Conservation (phyloP, 2,329 filamentous ascomycete genomes). For the Beauveria australis region DNA sequence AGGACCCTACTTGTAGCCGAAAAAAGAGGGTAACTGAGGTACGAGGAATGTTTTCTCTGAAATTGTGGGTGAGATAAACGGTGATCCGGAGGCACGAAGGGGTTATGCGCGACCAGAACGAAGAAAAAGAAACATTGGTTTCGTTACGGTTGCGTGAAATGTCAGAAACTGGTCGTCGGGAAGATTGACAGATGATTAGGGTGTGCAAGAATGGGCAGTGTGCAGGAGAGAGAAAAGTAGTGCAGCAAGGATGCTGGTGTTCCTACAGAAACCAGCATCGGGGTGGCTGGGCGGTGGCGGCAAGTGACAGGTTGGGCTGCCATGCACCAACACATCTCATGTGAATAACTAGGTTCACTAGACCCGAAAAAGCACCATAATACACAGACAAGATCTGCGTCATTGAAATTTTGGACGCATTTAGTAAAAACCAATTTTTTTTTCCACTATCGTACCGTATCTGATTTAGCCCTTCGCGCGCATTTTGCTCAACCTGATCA, state of each 20-base stretch:
- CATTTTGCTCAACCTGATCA: background rate
- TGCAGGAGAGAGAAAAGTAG: background rate
- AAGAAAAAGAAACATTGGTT: background rate
- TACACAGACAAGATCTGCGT: background rate
- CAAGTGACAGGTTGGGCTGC: constrained; percentile 4
- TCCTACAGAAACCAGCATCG: constrained; percentile 10
- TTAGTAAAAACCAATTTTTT: background rate
- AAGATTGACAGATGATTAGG: background rate
- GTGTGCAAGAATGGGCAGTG: background rate
- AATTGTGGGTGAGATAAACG: background rate
- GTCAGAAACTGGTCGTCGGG: background rate
- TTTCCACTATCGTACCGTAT: background rate
- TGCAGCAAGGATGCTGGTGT: background rate
- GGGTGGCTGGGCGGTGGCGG: constrained; percentile 7
- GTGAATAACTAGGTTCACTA: too few relatives aligned
- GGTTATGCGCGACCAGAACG: background rate
- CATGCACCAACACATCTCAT: background rate
- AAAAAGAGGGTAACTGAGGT: background rate
- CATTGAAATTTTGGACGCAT: background rate
- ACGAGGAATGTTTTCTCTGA: background rate
- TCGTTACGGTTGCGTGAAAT: background rate
- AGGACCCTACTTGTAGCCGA: background rate
- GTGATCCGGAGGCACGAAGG: background rate
- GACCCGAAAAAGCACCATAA: background rate
- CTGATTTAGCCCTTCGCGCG: background rate